Evolutionary conservation across 257 asterid species (phyloP).

Genomic region (Apocynum venetum): DNA sequence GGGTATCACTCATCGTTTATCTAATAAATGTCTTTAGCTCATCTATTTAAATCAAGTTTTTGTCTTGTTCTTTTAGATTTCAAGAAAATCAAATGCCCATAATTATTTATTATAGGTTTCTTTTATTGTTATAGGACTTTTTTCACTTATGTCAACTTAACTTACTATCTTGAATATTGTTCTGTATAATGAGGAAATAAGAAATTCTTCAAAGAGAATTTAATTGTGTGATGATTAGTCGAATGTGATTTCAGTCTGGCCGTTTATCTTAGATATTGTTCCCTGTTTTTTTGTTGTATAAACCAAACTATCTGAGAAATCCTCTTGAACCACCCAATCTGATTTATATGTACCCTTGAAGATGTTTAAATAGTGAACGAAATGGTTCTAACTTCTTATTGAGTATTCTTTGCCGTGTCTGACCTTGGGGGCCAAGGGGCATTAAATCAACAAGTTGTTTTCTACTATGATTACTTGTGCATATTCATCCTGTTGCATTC

Average conservation of each 20-base stretch:
- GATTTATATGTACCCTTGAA: not conserved
- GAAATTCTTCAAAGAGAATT: not conserved
- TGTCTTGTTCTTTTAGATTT: not conserved
- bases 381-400: not conserved
- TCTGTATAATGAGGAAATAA: not conserved
- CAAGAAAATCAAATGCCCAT: not conserved
- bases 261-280: not conserved
- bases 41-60: not conserved
- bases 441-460: not conserved
- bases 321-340: not conserved
- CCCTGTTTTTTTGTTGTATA: no score
- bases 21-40: not conserved
- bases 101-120: not conserved
- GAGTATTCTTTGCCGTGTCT: not conserved
- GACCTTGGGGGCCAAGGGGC: not conserved
- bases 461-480: slow-evolving; percentile 2
- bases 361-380: no score
- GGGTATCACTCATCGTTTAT: not conserved
- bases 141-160: not conserved
- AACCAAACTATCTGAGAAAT: not conserved
- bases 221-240: not conserved
- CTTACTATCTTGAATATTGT: not conserved
- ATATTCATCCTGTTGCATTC: not conserved
- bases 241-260: not conserved
- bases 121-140: not conserved